Base-by-base conservation (phyloP, 345 rosid genomes). In the Cardiospermum halicacabum region DNA sequence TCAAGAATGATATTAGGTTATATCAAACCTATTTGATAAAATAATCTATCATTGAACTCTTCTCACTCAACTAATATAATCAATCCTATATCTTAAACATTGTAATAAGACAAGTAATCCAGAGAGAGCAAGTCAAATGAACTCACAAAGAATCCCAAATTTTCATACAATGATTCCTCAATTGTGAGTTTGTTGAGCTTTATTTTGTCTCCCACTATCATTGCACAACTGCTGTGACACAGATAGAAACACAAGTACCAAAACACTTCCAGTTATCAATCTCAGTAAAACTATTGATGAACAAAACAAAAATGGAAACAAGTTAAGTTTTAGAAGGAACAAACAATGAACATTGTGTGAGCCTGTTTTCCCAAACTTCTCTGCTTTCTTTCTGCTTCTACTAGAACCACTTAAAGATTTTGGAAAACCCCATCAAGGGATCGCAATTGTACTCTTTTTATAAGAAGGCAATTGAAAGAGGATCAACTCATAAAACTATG, bases 381-480 rank as follows among this genome's bases (percentile, higher is more conserved):
- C 85, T 5, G 87, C 75, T 83, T 88, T 70, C 74, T 77, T 79
- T 89, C 95, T 0, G 92, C 91, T 77, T 90, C 97, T 77, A 65
- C 53, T 73, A 82, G 83, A n/a, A n/a, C n/a, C n/a, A n/a, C n/a
- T n/a, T n/a, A n/a, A n/a, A n/a, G n/a, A n/a, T n/a, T n/a, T n/a
- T n/a, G n/a, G n/a, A n/a, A n/a, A n/a, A n/a, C n/a, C n/a, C n/a
- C n/a, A n/a, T n/a, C n/a, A n/a, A n/a, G n/a, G n/a, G n/a, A n/a
- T n/a, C n/a, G n/a, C n/a, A n/a, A n/a, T n/a, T n/a, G n/a, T n/a
- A n/a, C n/a, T n/a, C n/a, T n/a, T n/a, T n/a, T n/a, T n/a, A n/a
- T n/a, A n/a, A n/a, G n/a, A n/a, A n/a, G n/a, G n/a, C n/a, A n/a
- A n/a, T n/a, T n/a, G n/a, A n/a, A n/a, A n/a, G n/a, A n/a, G n/a